Conservation (phyloP, 441 rosid species). For the Flueggea neowawraea region DNA sequence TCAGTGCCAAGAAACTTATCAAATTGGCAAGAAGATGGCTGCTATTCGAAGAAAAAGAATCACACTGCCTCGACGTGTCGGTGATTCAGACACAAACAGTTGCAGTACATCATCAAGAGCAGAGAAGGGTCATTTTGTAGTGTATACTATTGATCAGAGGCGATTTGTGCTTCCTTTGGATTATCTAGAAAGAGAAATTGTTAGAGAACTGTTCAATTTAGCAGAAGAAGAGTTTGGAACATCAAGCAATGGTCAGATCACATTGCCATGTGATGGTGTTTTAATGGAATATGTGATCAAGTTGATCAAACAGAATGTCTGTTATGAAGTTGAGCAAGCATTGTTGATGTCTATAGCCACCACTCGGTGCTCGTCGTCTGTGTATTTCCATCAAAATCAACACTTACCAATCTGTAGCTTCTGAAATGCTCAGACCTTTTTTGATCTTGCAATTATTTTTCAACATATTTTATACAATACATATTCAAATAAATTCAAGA, state of each 20-base stretch:
- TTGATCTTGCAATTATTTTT: too few species aligned
- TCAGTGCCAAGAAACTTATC: constrained; percentile 15
- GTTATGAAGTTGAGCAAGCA: too few species aligned
- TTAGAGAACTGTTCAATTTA: constrained; percentile 13
- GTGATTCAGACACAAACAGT: neutral
- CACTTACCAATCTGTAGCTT: neutral
- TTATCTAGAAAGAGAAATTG: constrained; percentile 7
- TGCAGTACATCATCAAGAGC: neutral
- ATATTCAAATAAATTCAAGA: too few species aligned
- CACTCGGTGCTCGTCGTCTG: too few species aligned
- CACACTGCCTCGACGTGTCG: neutral
- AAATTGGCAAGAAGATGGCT: constrained; percentile 18
- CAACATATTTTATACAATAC: too few species aligned
- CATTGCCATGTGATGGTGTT: constrained; percentile 13
- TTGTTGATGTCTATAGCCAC: too few species aligned
- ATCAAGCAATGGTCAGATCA: constrained; percentile 10
- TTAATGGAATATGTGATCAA: constrained; percentile 11
- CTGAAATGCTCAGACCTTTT: too few species aligned
- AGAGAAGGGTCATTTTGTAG: constrained; percentile 26
- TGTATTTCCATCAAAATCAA: too few species aligned
- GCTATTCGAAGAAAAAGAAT: constrained; percentile 9
- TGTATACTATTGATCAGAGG: constrained; percentile 20
- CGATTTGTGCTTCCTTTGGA: constrained; percentile 12
- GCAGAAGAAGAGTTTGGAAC: constrained; percentile 24
- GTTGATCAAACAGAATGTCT: neutral